These are phyloP conservation scores for Cutaneotrichosporon cutaneum DNA, from an alignment of 1,284 basidiomycete genomes.

Conservation along the genomic window DNA sequence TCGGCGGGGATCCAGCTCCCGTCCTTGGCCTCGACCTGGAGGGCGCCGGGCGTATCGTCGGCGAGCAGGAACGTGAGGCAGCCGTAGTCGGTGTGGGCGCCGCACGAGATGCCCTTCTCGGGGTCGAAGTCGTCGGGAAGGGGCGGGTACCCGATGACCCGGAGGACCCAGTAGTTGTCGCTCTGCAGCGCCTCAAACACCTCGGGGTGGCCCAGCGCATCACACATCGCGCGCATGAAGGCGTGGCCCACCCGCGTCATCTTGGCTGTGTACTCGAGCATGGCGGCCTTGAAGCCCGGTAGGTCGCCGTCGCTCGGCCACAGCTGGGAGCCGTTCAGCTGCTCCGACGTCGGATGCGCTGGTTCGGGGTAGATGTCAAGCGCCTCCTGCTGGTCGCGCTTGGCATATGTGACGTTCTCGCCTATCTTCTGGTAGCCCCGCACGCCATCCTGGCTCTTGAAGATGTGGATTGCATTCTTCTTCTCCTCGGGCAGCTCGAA, in stretches of 20 bases:
- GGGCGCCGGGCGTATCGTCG: slow-evolving; percentile 69
- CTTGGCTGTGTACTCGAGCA: slow-evolving; percentile 71
- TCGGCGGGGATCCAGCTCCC: slow-evolving; percentile 73
- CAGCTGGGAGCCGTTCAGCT: not conserved
- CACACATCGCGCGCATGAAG: slow-evolving; percentile 64
- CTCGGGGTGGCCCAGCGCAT: slow-evolving; percentile 60
- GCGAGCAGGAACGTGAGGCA: slow-evolving; percentile 80
- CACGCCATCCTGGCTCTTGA: slow-evolving; percentile 59
- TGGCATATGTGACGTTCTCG: slow-evolving; percentile 80
- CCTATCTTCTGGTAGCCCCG: slow-evolving; percentile 59
- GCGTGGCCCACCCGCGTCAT: slow-evolving; percentile 65
- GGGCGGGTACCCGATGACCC: slow-evolving; percentile 76
- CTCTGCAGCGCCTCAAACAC: not conserved
- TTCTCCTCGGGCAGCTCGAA: slow-evolving; percentile 67
- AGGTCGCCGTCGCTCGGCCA: slow-evolving; percentile 5
- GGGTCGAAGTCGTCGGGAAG: slow-evolving; percentile 59
- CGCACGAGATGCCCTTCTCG: slow-evolving; percentile 78
- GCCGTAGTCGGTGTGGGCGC: slow-evolving; percentile 87
- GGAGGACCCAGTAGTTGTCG: slow-evolving; percentile 28
- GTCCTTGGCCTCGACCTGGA: slow-evolving; percentile 32
- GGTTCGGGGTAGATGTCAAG: slow-evolving; percentile 67
- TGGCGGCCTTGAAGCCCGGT: slow-evolving; percentile 60
- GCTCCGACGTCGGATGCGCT: not conserved
- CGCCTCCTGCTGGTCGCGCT: slow-evolving; percentile 79
- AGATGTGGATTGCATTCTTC: slow-evolving; percentile 64